Base-by-base conservation (phyloP, 208 protist genomes). In the Acanthamoeba comandoni region DNA sequence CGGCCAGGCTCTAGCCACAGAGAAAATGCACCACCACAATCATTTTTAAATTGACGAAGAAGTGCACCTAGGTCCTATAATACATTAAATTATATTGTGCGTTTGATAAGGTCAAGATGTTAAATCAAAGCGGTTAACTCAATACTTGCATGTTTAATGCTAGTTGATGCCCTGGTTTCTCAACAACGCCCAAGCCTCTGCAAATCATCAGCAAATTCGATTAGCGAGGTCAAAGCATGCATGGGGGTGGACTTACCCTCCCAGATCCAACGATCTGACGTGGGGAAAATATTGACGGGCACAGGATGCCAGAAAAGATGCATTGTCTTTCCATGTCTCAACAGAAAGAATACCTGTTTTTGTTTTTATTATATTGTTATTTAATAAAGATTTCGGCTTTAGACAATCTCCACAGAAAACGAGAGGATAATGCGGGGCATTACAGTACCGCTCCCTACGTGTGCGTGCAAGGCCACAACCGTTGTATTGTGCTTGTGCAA, bases 1-100 rank as follows among this genome's bases (percentile, higher is more conserved):
- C 82, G 82, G 9, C 82, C 82, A 26, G 80, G 82, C 26, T 89
- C 82, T 5, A 89, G 35, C 82, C 82, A 89, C 13, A 89, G 82
- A 17, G 49, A 48, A 39, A 86, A 60, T 5, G 22, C 58, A 22
- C 4, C 5, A 4, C 58, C 58, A 22, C n/a, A 8, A 26, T 43
- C 35, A 43, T 43, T 43, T 43, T 43, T 43, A 43, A 43, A 43
- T 43, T 43, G 35, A 43, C 35, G 5, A 5, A 43, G 35, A 43
- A 43, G 35, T 43, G 35, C 35, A 43, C 35, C 35, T 5, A 43
- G 35, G 1, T 43, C 35, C 35, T 43, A 43, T 43, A 5, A 7
- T 43, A 43, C 35, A 43, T 43, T 43, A 43, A 43, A 43, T 1
- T 43, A 43, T 43, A 43, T 43, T 43, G 35, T 8, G 5, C 35